Evolutionary conservation across 2,329 filamentous ascomycete species (phyloP).

Genomic region (Aureobasidium uvarum): DNA sequence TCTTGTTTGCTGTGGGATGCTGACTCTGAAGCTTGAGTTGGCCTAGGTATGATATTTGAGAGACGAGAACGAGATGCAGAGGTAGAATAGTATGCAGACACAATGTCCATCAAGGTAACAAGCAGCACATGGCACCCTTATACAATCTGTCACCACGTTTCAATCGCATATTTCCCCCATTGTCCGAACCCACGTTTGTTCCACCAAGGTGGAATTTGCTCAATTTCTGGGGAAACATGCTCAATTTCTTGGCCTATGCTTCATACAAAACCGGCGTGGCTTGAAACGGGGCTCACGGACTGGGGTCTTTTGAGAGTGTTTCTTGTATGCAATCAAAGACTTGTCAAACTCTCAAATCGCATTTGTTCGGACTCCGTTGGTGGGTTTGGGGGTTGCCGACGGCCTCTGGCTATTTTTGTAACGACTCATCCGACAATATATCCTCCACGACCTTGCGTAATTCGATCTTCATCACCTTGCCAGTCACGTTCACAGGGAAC

Average conservation of each 20-base stretch:
- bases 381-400: not conserved
- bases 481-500: constrained; percentile 15
- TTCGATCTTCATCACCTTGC: constrained; percentile 22
- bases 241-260: constrained; percentile 1
- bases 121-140: not conserved
- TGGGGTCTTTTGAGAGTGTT: constrained; percentile 11
- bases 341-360: not conserved
- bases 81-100: not conserved
- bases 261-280: not conserved
- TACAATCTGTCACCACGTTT: not conserved
- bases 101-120: constrained; percentile 5
- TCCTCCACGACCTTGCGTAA: constrained; percentile 6
- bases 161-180: not conserved
- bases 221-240: constrained; percentile 9
- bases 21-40: not conserved
- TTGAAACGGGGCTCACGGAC: constrained; percentile 4
- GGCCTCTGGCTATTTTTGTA: not conserved
- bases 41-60: not conserved
- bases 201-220: constrained; percentile 19
- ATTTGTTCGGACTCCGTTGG: not conserved
- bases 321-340: not conserved
- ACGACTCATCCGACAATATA: not conserved
- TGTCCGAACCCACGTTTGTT: not conserved
- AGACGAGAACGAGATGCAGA: not conserved
- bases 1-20: not conserved